Conservation (phyloP, 2,329 filamentous ascomycete genomes). For the Fusarium equiseti region DNA sequence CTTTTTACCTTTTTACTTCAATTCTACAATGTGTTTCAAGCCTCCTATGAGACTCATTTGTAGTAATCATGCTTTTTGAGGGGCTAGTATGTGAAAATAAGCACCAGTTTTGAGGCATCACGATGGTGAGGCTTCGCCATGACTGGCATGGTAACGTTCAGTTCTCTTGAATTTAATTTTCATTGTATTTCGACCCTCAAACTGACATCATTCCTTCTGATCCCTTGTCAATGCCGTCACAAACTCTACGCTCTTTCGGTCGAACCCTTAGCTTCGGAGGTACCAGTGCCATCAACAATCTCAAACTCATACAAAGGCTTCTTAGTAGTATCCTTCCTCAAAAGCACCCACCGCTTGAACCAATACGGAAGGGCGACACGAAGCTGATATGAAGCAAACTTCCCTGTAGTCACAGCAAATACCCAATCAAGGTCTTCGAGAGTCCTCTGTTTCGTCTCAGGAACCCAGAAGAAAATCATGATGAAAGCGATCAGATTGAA, state of each 20-base stretch:
- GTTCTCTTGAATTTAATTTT: neutral
- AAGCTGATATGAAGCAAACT: constrained; percentile 52
- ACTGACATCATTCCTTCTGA: too few species aligned
- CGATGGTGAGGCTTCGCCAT: neutral
- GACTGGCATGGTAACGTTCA: neutral
- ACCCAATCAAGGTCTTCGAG: constrained; percentile 58
- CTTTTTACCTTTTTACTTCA: neutral
- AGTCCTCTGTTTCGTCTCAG: constrained; percentile 63
- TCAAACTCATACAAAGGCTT: constrained; percentile 49
- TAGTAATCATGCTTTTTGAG: neutral
- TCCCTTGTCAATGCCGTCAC: neutral
- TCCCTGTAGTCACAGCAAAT: constrained; percentile 52
- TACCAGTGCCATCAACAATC: neutral
- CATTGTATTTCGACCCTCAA: neutral
- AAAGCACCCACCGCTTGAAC: constrained; percentile 49
- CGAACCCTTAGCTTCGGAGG: neutral
- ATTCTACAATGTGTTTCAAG: neutral
- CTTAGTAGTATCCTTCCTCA: constrained; percentile 44
- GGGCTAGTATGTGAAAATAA: fast-evolving
- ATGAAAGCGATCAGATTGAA: constrained; percentile 71
- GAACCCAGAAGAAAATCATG: constrained; percentile 73
- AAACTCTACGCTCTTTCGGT: neutral
- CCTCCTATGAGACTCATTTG: neutral
- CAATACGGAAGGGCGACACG: constrained; percentile 52
- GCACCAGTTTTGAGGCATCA: neutral